Evolutionary conservation across 495 filamentous ascomycete genomes (phyloP), one percentile per base, ranked within the genome.

Genomic region (Letharia lupina): DNA sequence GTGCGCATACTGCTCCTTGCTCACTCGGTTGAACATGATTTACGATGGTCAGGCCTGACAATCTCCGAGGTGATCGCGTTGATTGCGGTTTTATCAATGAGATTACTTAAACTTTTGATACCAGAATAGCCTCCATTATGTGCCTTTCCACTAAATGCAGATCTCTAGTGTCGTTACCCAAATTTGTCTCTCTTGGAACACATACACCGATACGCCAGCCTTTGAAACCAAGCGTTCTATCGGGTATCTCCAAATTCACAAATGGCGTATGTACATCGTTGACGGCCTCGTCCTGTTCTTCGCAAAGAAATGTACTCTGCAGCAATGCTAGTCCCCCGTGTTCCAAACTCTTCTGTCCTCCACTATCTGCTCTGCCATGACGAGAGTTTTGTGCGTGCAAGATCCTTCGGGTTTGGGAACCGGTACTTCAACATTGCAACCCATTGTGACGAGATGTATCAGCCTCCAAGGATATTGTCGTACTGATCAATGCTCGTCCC

Each of bases 401-500:
- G 13, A 35, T 33, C 13, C 6, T 35, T 16, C 11, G 23, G 10
- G n/a, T 1, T 4, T 35, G 18, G 23, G 4, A 1, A 3, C 23
- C 23, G 3, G 18, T 11, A 3, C 28, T 16, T 35, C 28, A 31
- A 35, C 15, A 18, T 33, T 35, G 31, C 13, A 16, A 16, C 13
- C 52, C 52, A 35, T 33, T 15, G 12, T 33, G 7, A 16, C 52
- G 3, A 56, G 8, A 2, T 54, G 6, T n/a, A 28, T 56, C 23
- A 56, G 0, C 12, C 28, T 15, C 31, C 28, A 10, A 33, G 31
- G 7, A 56, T 8, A 28, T 7, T 61, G 15, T 11, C 39, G 31
- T 61, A 61, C 4, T 44, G 2, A 42, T 61, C 58, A 8, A 61
- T 61, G 58, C 58, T 61, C 15, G 58, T 41, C 3, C 58, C 58